Conservation (phyloP, 768 basidiomycete genomes). For the Trametes meyenii region DNA sequence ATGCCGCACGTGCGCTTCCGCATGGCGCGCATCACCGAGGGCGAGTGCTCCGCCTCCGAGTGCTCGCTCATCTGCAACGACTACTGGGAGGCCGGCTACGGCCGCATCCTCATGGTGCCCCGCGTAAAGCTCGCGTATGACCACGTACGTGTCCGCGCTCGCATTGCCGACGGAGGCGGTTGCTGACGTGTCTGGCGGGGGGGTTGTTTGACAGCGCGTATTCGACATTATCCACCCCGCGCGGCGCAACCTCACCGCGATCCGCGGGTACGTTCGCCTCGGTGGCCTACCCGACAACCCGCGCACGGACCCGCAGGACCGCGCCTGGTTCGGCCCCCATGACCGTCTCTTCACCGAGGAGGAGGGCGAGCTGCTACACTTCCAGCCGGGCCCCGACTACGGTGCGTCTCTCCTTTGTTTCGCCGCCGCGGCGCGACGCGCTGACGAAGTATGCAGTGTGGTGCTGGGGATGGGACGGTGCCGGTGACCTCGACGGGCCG, state of each 20-base stretch:
- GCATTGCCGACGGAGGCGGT: neutral
- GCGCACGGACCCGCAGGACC: conserved; percentile 94
- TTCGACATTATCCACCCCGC: conserved; percentile 93
- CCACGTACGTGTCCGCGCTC: conserved; percentile 48
- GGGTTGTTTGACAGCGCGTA: conserved; percentile 61
- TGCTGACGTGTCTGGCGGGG: neutral
- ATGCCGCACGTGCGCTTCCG: conserved; percentile 92
- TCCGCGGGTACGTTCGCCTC: conserved; percentile 90
- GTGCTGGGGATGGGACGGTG: conserved; percentile 99
- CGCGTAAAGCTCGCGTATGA: conserved; percentile 97
- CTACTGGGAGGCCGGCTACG: conserved; percentile 96
- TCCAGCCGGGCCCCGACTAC: conserved; percentile 79
- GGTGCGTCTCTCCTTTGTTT: conserved; percentile 55
- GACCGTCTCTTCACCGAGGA: conserved; percentile 91
- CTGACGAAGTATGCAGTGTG: conserved; percentile 61
- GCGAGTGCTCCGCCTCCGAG: conserved; percentile 94
- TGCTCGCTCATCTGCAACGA: conserved; percentile 98
- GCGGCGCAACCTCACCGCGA: conserved; percentile 91
- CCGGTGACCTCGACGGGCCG: conserved; percentile 95
- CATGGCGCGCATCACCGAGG: conserved; percentile 88
- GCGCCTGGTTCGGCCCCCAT: conserved; percentile 98
- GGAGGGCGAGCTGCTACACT: conserved; percentile 77
- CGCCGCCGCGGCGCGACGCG: neutral
- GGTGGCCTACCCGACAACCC: conserved; percentile 98
- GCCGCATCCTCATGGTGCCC: conserved; percentile 97